Evolutionary conservation across 2,329 filamentous ascomycete genomes (phyloP), one percentile per base, ranked within the genome.

Genomic region (Neocatenulostroma microsporum): DNA sequence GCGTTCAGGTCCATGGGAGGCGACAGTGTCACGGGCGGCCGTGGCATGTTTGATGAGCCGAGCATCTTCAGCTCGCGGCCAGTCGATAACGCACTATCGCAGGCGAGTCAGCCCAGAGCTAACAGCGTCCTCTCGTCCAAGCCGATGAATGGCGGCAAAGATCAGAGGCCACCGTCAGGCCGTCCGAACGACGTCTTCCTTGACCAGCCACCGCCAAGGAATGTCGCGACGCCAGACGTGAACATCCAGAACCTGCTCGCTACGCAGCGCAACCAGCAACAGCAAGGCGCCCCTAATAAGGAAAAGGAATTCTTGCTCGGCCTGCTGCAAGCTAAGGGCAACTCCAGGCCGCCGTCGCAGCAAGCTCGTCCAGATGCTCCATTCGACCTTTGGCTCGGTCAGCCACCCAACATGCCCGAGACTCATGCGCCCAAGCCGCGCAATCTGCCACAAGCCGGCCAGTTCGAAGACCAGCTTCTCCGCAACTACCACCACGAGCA

Each of bases 231-330:
- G 8, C 55, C 55, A 5, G 54, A 56, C 37, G 40, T 53, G 21
- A 57, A 53, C 34, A 49, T 62, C 20, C 57, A 60, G 30, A 51
- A 57, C 24, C 35, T 62, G 25, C 54, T 60, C 44, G 64, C 61
- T 24, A 57, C 57, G 58, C 60, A 39, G 57, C 62, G 57, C 54
- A 66, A 43, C 37, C 64, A 51, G 26, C 56, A 62, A 30, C 54
- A 57, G 12, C 61, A 57, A 45, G 54, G 44, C 44, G 53, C 66
- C 55, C 79, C 73, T 56, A 76, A 70, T 49, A 55, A 54, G 44
- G 53, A 55, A 30, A 76, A 82, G n/a, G 83, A 93, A 46, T 88
- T 91, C 56, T 66, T 94, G 32, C 84, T 94, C 62, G 83, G 80
- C 43, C 70, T 94, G 20, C 91, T 94, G 48, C 70, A 74, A 51